A percentile compares a stretch with the other conserved stretches of the same genome.
phyloP scores from a whole-genome alignment of 345 rosid species.

The Dipteronia dyeriana region DNA sequence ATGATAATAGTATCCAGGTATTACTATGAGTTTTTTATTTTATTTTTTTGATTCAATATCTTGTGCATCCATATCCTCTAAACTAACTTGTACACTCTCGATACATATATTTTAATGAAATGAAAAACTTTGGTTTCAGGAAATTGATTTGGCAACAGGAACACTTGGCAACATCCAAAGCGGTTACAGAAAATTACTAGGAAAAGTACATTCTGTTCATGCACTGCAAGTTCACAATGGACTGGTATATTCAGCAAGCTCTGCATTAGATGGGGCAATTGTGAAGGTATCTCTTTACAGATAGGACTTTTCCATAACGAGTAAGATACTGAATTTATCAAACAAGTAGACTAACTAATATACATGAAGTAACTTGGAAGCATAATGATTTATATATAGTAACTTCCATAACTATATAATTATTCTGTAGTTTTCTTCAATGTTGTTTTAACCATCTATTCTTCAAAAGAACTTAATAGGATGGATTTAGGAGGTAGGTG shows the following conservation, averaged over 20 bases:
- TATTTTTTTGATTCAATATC: not conserved
- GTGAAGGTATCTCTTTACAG: slow-evolving; percentile 48
- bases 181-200: slow-evolving; percentile 60
- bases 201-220: slow-evolving; percentile 52
- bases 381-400: not conserved
- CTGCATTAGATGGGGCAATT: slow-evolving; percentile 51
- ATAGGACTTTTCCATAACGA: not conserved
- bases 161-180: slow-evolving; percentile 51
- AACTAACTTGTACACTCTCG: not conserved
- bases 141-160: slow-evolving; percentile 72
- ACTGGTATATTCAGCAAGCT: slow-evolving; percentile 57
- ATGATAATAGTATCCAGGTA: slow-evolving; percentile 72
- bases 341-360: not conserved
- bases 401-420: not conserved
- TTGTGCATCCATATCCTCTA: slow-evolving; percentile 4
- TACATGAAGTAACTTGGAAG: not conserved
- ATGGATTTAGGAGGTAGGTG: not conserved
- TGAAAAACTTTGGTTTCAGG: slow-evolving; percentile 35
- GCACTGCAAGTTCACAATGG: slow-evolving; percentile 54
- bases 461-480: not conserved
- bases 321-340: not conserved
- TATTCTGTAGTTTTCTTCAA: not conserved
- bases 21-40: not conserved
- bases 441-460: not conserved
- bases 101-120: not conserved